Conservation (phyloP, 1,139 yeast species). For the Debaryomyces udenii region DNA sequence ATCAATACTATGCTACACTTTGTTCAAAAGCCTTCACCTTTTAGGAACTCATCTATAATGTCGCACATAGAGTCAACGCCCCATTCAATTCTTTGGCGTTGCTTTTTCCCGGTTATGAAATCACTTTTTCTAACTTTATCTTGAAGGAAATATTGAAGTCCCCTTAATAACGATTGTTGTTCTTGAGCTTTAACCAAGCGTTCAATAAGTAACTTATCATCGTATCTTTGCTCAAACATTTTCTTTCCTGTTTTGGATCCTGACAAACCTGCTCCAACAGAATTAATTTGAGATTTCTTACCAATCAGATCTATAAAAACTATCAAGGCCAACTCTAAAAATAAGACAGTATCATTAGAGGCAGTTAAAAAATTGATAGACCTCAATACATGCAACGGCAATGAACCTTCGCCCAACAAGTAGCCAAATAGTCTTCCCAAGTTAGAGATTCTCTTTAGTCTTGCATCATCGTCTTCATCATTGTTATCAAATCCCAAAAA, state of each 20-base stretch:
- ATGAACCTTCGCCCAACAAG: constrained; percentile 69
- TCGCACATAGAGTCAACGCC: constrained; percentile 61
- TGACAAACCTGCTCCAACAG: constrained; percentile 49
- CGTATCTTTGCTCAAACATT: constrained; percentile 46
- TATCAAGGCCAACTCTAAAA: constrained; percentile 72
- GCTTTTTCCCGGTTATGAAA: constrained; percentile 60
- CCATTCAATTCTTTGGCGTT: constrained; percentile 68
- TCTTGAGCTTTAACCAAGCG: constrained; percentile 64
- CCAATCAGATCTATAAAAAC: constrained; percentile 68
- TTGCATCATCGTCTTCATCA: constrained; percentile 44
- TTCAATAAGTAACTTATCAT: constrained; percentile 57
- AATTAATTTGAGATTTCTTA: constrained; percentile 59
- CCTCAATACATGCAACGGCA: constrained; percentile 73
- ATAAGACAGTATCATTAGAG: constrained; percentile 64
- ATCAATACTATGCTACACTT: constrained; percentile 1
- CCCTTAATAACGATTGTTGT: constrained; percentile 64
- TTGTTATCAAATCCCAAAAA: constrained; percentile 35
- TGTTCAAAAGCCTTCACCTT: constrained; percentile 14
- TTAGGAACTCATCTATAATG: constrained; percentile 52
- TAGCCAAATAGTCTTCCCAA: constrained; percentile 80
- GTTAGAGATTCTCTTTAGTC: constrained; percentile 64
- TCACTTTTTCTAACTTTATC: constrained; percentile 55
- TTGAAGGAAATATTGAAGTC: constrained; percentile 69
- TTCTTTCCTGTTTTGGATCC: constrained; percentile 32
- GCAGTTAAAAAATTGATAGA: constrained; percentile 76